A percentile compares a stretch with the other conserved stretches of the same genome.
Conservation (phyloP, 306 rosid genomes). For the Cucurbita pepo region DNA sequence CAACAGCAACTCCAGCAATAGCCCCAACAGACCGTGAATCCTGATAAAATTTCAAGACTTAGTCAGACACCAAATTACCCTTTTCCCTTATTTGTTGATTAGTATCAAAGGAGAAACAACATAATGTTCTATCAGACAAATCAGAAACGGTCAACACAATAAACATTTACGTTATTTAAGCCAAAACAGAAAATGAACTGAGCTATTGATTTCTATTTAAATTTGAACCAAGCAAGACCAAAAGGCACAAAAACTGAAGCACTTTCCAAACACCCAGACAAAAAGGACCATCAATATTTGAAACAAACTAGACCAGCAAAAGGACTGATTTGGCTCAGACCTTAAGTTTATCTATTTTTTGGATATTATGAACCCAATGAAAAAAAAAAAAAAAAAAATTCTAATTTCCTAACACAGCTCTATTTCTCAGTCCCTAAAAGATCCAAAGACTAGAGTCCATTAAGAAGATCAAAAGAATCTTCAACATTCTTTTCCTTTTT, state of each 20-base stretch:
- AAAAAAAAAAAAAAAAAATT: neutral
- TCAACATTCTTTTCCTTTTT: neutral
- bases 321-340: neutral
- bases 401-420: neutral
- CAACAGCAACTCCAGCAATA: constrained; percentile 78
- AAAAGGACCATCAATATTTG: neutral
- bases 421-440: too few relatives aligned
- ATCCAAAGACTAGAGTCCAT: too few relatives aligned
- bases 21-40: constrained; percentile 83
- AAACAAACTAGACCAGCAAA: neutral
- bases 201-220: neutral
- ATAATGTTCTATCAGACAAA: neutral
- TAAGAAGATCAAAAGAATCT: too few relatives aligned
- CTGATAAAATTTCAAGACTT: constrained; percentile 27
- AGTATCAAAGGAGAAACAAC: neutral
- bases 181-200: neutral
- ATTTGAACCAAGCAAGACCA: neutral
- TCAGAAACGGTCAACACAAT: neutral
- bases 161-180: neutral
- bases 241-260: neutral
- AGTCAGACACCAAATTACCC: neutral
- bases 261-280: neutral
- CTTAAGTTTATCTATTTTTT: neutral
- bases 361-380: neutral
- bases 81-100: neutral